Conservation (phyloP, 768 basidiomycete species). For the Chalciporus sphaerocephalus region DNA sequence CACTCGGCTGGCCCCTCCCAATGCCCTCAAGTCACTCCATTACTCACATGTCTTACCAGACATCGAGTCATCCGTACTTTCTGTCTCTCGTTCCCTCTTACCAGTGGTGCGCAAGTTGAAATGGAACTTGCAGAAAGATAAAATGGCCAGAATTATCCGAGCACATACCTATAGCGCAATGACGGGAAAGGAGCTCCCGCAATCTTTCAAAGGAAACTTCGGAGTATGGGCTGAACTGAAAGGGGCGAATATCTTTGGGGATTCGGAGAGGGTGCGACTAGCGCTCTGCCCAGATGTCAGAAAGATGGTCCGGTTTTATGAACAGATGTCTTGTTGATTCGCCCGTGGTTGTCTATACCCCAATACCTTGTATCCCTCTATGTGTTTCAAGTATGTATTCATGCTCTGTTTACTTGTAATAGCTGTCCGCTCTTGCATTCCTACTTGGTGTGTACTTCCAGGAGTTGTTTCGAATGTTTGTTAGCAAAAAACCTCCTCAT, state of each 20-base stretch:
- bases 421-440: too few relatives aligned
- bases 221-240: constrained; percentile 55
- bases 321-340: constrained; percentile 31
- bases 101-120: constrained; percentile 65
- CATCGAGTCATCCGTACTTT: constrained; percentile 52
- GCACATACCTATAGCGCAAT: constrained; percentile 33
- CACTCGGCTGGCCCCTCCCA: constrained; percentile 38
- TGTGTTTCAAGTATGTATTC: too few relatives aligned
- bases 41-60: constrained; percentile 56
- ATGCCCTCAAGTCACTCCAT: constrained; percentile 43
- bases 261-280: constrained; percentile 61
- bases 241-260: constrained; percentile 47
- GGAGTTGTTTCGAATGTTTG: too few relatives aligned
- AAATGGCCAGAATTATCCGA: constrained; percentile 54
- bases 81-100: constrained; percentile 56
- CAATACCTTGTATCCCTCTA: not conserved
- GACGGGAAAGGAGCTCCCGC: constrained; percentile 12
- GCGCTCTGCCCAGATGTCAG: constrained; percentile 64
- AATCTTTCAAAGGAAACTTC: constrained; percentile 35
- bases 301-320: constrained; percentile 58
- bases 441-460: too few relatives aligned
- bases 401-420: too few relatives aligned
- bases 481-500: too few relatives aligned
- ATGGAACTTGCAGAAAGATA: constrained; percentile 65
- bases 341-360: not conserved